Conservation (phyloP, 768 basidiomycete species). For the Panaeolus papilionaceus region DNA sequence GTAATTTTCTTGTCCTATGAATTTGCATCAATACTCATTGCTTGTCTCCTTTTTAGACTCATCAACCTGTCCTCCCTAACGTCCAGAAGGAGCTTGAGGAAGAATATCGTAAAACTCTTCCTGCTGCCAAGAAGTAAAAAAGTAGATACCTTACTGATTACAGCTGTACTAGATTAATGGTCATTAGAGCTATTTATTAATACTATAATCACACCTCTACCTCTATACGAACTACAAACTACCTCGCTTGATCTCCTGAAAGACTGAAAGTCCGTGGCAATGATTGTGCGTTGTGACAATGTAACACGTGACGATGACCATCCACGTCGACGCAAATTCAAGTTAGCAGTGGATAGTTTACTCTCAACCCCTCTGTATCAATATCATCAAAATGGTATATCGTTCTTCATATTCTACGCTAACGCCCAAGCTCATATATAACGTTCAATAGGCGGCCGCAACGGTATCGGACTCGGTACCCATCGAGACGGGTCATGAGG, state of each 20-base stretch:
- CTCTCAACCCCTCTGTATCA: constrained; percentile 14
- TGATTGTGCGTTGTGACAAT: neutral
- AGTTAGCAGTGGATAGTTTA: constrained; percentile 15
- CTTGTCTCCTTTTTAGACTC: constrained; percentile 50
- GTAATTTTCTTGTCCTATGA: constrained; percentile 40
- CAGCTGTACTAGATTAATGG: constrained; percentile 10
- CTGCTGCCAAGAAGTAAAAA: constrained; percentile 73
- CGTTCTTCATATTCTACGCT: constrained; percentile 1
- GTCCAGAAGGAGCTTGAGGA: constrained; percentile 91
- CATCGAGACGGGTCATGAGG: constrained; percentile 96
- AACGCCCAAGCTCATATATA: constrained; percentile 7
- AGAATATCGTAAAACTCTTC: constrained; percentile 80
- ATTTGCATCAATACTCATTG: constrained; percentile 15
- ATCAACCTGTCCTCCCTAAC: constrained; percentile 84
- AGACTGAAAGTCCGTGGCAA: constrained; percentile 6
- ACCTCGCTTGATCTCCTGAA: neutral
- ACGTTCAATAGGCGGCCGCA: constrained; percentile 47
- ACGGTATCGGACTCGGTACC: constrained; percentile 73
- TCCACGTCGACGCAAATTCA: constrained; percentile 25
- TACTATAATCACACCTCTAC: constrained; percentile 8
- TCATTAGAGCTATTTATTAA: constrained; percentile 14
- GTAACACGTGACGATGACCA: constrained; percentile 21
- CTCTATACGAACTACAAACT: neutral
- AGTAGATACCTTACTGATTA: constrained; percentile 1
- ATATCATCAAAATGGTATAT: constrained; percentile 24